Evolutionary conservation across 805 yeast genomes (phyloP).

Genomic region (Wickerhamomyces strasburgensis): DNA sequence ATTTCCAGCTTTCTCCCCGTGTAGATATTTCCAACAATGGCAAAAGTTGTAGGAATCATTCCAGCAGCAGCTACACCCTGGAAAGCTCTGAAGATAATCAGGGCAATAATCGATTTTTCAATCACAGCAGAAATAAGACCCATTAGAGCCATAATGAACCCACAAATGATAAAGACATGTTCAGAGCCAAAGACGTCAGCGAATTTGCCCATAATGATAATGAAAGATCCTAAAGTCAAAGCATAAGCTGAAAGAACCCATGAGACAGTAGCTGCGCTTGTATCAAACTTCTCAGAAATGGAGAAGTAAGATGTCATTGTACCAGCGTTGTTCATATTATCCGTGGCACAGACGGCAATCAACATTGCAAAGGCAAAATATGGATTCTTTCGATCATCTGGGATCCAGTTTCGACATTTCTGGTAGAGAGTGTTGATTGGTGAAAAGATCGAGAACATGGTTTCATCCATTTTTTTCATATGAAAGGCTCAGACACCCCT

Average conservation of each 20-base stretch:
- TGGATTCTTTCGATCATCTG: neutral
- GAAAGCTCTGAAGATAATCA: conserved; percentile 39
- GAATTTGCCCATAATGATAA: conserved; percentile 35
- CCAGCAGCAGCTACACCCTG: conserved; percentile 42
- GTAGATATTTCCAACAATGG: conserved; percentile 28
- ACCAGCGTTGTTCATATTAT: conserved; percentile 9
- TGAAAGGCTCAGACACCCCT: no score
- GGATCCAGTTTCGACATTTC: neutral
- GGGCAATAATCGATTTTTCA: conserved; percentile 27
- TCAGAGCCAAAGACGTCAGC: conserved; percentile 37
- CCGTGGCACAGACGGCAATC: neutral
- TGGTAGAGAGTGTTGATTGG: no score
- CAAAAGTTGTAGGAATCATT: conserved; percentile 34
- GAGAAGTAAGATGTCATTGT: conserved; percentile 2
- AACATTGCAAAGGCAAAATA: neutral
- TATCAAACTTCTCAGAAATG: conserved; percentile 2
- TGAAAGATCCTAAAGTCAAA: conserved; percentile 38
- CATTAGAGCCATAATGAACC: conserved; percentile 21
- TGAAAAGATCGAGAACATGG: no score
- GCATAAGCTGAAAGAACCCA: conserved; percentile 42
- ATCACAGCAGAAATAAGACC: conserved; percentile 34
- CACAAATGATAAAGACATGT: conserved; percentile 23
- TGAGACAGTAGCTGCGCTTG: conserved; percentile 25
- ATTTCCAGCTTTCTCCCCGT: conserved; percentile 23
- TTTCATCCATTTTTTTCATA: no score